A percentile compares a stretch with the other conserved stretches of the same genome.
These are phyloP conservation scores for Irpex sp. DNA, from an alignment of 1,284 basidiomycete species.

Conservation along the genomic window DNA sequence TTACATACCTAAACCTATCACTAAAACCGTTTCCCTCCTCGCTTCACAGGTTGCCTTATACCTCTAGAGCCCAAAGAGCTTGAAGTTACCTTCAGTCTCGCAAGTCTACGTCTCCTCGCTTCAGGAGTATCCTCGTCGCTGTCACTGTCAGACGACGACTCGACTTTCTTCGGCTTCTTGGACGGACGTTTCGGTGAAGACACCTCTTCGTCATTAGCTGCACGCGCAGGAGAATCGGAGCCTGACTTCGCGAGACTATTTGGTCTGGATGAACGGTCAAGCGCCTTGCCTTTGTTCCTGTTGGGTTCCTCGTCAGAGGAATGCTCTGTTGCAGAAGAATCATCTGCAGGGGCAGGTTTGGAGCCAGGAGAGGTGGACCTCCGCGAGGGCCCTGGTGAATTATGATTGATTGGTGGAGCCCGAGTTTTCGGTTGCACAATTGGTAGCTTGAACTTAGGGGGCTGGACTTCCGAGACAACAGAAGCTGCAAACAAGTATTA, in stretches of 20 bases:
- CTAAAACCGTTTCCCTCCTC: conserved; percentile 70
- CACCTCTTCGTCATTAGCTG: conserved; percentile 5
- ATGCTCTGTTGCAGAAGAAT: conserved; percentile 11
- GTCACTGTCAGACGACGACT: conserved; percentile 25
- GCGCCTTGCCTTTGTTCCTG: not conserved
- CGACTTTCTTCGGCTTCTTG: conserved; percentile 40
- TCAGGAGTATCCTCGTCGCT: conserved; percentile 56
- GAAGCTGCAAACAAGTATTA: conserved; percentile 20
- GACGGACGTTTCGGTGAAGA: conserved; percentile 42
- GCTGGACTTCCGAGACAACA: conserved; percentile 21
- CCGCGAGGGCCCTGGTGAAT: not conserved
- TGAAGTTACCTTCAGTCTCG: conserved; percentile 29
- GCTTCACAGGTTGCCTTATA: conserved; percentile 67
- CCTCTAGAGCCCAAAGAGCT: conserved; percentile 35
- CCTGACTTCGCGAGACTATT: not conserved
- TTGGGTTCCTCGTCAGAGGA: conserved; percentile 1
- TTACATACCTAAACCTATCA: not conserved
- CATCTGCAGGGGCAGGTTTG: not conserved
- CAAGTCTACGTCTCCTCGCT: conserved; percentile 38
- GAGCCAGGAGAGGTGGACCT: not conserved
- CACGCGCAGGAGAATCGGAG: not conserved
- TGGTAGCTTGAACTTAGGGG: conserved; percentile 8
- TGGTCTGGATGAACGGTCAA: not conserved
- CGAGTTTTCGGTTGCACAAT: not conserved
- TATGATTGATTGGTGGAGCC: not conserved